Evolutionary conservation across 305 asterid species (phyloP).

Genomic region (Plantago coronopus): DNA sequence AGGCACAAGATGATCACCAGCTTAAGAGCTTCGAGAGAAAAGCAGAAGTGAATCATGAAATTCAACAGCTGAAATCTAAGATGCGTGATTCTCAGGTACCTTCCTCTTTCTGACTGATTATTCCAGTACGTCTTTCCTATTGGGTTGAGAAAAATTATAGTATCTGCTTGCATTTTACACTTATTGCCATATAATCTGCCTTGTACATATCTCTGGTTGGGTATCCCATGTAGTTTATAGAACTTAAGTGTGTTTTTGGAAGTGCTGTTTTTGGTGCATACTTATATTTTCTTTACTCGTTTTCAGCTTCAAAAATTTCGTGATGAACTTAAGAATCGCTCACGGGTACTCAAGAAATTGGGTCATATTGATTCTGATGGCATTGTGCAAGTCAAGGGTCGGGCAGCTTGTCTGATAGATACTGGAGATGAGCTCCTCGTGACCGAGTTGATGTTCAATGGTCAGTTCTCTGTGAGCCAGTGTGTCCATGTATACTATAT

Average conservation of each 20-base stretch:
- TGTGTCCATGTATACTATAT: too few species aligned
- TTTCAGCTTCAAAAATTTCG: slow-evolving; percentile 96
- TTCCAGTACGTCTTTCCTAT: slow-evolving; percentile 5
- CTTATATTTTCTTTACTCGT: slow-evolving; percentile 9
- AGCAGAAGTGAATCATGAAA: slow-evolving; percentile 95
- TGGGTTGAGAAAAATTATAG: slow-evolving; percentile 3
- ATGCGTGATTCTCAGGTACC: slow-evolving; percentile 97
- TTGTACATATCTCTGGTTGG: slow-evolving; percentile 3
- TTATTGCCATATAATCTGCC: slow-evolving; percentile 12
- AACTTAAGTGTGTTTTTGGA: slow-evolving; percentile 3
- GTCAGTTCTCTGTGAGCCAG: slow-evolving; percentile 29
- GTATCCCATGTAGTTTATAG: slow-evolving; percentile 13
- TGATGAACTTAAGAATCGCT: slow-evolving; percentile 94
- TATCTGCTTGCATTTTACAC: slow-evolving; percentile 6
- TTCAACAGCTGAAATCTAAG: slow-evolving; percentile 85
- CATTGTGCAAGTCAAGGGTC: slow-evolving; percentile 86
- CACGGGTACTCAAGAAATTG: slow-evolving; percentile 82
- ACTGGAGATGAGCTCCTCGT: slow-evolving; percentile 99
- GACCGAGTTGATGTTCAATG: slow-evolving; percentile 97
- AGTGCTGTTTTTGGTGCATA: slow-evolving; percentile 5
- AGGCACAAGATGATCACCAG: slow-evolving; percentile 88
- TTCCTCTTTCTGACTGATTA: slow-evolving; percentile 11
- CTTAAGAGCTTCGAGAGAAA: slow-evolving; percentile 77
- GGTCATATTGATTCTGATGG: slow-evolving; percentile 89
- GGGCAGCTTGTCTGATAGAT: slow-evolving; percentile 98